phyloP scores from a whole-genome alignment of 176 grass and related monocot species.

The Avena sativa region DNA sequence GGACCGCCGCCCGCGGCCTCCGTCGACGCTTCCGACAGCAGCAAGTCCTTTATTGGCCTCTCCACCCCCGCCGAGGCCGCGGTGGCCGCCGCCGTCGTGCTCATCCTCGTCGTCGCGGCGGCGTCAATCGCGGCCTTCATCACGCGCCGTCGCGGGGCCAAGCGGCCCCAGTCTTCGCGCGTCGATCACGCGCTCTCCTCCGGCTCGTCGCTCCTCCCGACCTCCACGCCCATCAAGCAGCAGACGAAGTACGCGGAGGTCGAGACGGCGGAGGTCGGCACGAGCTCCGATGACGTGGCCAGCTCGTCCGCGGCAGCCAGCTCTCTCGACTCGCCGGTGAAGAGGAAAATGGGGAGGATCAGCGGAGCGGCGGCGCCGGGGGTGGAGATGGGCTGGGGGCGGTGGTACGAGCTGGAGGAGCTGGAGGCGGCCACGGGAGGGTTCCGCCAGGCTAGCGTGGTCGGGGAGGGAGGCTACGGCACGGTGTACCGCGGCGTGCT shows the following conservation, averaged over 20 bases:
- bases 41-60: constrained; percentile 34
- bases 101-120: constrained; percentile 50
- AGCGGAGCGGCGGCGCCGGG: constrained; percentile 21
- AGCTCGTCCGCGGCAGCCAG: constrained; percentile 48
- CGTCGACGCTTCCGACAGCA: not conserved
- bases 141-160: constrained; percentile 34
- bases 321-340: constrained; percentile 50
- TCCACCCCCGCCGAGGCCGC: constrained; percentile 32
- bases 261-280: not conserved
- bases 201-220: constrained; percentile 49
- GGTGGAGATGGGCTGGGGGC: constrained; percentile 83
- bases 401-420: constrained; percentile 91
- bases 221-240: constrained; percentile 53
- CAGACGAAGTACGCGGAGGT: constrained; percentile 23
- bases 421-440: constrained; percentile 73
- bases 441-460: constrained; percentile 63
- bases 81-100: constrained; percentile 18
- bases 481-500: constrained; percentile 91
- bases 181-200: constrained; percentile 63
- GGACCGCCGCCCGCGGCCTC: constrained; percentile 31
- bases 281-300: constrained; percentile 45
- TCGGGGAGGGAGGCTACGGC: constrained; percentile 89
- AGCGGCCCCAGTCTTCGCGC: constrained; percentile 34
- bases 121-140: constrained; percentile 31
- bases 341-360: constrained; percentile 36